Evolutionary conservation across 306 rosid genomes (phyloP).

Genomic region (Sesbania bispinosa): DNA sequence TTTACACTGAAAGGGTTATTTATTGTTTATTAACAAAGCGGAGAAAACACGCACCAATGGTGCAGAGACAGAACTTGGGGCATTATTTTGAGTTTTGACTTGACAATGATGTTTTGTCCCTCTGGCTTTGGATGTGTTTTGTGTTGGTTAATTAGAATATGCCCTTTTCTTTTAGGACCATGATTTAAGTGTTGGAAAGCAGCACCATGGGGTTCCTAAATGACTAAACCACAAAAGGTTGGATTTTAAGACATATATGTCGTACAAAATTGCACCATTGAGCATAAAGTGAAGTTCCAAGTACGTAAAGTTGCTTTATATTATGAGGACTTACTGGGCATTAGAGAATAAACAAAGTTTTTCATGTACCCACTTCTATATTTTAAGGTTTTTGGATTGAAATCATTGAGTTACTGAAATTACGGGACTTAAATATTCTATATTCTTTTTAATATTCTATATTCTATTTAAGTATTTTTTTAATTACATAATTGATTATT

Average conservation of each 20-base stretch:
- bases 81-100: slow-evolving; percentile 14
- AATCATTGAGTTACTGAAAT: neutral
- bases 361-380: slow-evolving; percentile 31
- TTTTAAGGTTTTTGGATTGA: slow-evolving; percentile 20
- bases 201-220: slow-evolving; percentile 10
- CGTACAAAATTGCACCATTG: slow-evolving; percentile 2
- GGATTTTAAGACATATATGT: slow-evolving; percentile 4
- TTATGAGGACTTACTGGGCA: slow-evolving; percentile 35
- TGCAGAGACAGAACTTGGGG: slow-evolving; percentile 23
- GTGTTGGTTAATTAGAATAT: no score
- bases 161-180: slow-evolving; percentile 1
- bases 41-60: slow-evolving; percentile 40
- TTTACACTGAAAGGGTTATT: neutral
- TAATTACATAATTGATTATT: no score
- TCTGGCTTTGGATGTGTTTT: slow-evolving; percentile 15
- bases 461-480: no score
- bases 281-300: slow-evolving; percentile 14
- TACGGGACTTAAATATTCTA: neutral
- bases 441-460: neutral
- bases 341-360: slow-evolving; percentile 13
- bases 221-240: neutral
- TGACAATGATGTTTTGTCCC: slow-evolving; percentile 44
- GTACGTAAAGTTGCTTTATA: slow-evolving; percentile 38
- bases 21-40: slow-evolving; percentile 7
- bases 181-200: neutral